Conservation (phyloP, 1,284 basidiomycete species). For the Irpex sp. region DNA sequence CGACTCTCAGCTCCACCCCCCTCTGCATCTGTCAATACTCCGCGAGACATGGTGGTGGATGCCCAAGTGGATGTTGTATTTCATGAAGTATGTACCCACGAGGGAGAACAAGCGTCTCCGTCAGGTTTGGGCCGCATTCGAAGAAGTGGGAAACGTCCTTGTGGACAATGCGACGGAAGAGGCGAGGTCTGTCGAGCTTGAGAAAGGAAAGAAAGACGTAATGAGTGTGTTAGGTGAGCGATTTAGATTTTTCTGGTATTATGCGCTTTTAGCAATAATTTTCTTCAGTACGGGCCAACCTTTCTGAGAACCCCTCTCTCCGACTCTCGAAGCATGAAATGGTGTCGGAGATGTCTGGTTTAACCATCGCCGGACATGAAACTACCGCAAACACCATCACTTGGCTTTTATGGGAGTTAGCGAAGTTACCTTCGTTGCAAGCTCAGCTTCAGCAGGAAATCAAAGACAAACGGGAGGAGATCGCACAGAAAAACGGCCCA, state of each 20-base stretch:
- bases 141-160: conserved; percentile 9
- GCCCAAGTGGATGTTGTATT: conserved; percentile 19
- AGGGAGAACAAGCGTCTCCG: conserved; percentile 24
- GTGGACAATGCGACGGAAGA: conserved; percentile 4
- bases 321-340: conserved; percentile 18
- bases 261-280: background rate
- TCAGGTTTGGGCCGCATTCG: conserved; percentile 18
- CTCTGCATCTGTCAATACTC: background rate
- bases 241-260: background rate
- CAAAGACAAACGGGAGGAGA: conserved; percentile 15
- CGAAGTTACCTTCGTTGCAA: conserved; percentile 23
- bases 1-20: background rate
- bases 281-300: conserved; percentile 21
- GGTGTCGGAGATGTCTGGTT: conserved; percentile 4
- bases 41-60: conserved; percentile 22
- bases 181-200: background rate
- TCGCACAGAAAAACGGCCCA: conserved; percentile 15
- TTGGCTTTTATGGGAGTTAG: conserved; percentile 26
- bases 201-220: conserved; percentile 22
- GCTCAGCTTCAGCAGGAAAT: conserved; percentile 23
- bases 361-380: conserved; percentile 23
- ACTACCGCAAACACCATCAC: conserved; percentile 23
- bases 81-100: conserved; percentile 23
- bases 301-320: conserved; percentile 16
- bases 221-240: conserved; percentile 24